These are phyloP conservation scores for Talaromyces adpressus DNA, from an alignment of 495 filamentous ascomycete species.

Conservation along the genomic window DNA sequence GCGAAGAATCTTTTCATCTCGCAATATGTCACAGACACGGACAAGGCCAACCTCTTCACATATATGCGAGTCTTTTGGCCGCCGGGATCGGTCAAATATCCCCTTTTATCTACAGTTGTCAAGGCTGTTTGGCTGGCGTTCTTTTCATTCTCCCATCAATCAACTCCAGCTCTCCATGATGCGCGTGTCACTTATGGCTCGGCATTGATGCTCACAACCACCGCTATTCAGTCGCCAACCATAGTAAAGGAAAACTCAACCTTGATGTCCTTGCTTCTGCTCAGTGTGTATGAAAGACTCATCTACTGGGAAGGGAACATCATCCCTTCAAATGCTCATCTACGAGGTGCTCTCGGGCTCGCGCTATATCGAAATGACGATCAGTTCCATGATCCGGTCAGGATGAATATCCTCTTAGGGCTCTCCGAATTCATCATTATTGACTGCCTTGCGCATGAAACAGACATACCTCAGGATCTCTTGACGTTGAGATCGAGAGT, in stretches of 20 bases:
- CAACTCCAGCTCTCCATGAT: background rate
- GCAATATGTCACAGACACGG: conserved; percentile 2
- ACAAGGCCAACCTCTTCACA: conserved; percentile 3
- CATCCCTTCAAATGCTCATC: conserved; percentile 1
- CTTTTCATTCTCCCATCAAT: conserved; percentile 7
- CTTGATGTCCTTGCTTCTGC: background rate
- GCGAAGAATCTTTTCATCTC: conserved; percentile 6
- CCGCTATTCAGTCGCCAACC: conserved; percentile 1
- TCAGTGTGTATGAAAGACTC: conserved; percentile 4
- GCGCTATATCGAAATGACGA: background rate
- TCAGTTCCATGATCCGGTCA: background rate
- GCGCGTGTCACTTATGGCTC: conserved; percentile 6
- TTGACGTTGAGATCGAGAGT: background rate
- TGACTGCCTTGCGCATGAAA: conserved; percentile 6
- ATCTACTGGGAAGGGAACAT: background rate
- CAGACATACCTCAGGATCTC: background rate
- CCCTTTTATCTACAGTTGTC: background rate
- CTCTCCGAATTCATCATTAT: background rate
- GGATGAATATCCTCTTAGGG: background rate
- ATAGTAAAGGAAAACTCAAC: conserved; percentile 1
- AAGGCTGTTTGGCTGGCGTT: background rate
- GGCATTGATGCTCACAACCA: conserved; percentile 3
- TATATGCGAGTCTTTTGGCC: conserved; percentile 6
- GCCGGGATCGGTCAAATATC: background rate
- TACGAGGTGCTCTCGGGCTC: conserved; percentile 3